Base-by-base conservation (phyloP, 257 asterid genomes). In the Perilla frutescens region DNA sequence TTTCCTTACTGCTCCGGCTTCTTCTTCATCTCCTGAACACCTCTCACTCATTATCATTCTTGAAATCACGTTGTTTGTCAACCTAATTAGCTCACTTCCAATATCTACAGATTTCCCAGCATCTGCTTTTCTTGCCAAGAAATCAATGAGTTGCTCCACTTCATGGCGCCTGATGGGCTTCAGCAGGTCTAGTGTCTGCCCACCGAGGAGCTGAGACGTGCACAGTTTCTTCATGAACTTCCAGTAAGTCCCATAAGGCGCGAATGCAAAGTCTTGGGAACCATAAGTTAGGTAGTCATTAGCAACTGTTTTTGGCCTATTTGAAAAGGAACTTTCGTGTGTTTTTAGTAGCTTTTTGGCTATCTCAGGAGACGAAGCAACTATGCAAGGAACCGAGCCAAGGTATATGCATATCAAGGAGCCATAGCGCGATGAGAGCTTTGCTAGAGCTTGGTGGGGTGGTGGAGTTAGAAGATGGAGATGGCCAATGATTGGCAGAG, bases 181-280 rank as follows among this genome's bases (percentile, higher is more conserved):
- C 54, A 88, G 48, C 10, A 80, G 65, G 76, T 90, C 92, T 3
- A 90, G 59, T 2, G 91, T 85, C 1, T 68, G 82, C 8, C 88
- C 92, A 1, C 90, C 88, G 2, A 90, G 90, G 47, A 88, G 94
- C 40, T 84, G 88, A 15, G 92, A 80, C 90, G 86, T 84, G 80
- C 94, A 90, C 34, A 90, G 65, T 32, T 90, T 90, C 74, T 90
- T 90, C 84, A 87, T 88, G 82, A 85, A 88, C 76, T 86, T 89
- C 91, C 94, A 88, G 50, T 84, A 84, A 0, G 82, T 66, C 1
- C 94, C 94, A 37, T 86, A 89, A 1, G 90, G 91, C 0, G 94
- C 90, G 53, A 84, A 88, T 0, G 94, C 76, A 66, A 90, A 90
- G 68, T 84, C 93, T 45, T 87, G 83, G 1, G 91, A 86, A 7